Percentiles rank a stretch among this genome's conserved stretches.
These are phyloP conservation scores for Schrenkiella parvula DNA, from an alignment of 345 rosid genomes.

Conservation along the genomic window DNA sequence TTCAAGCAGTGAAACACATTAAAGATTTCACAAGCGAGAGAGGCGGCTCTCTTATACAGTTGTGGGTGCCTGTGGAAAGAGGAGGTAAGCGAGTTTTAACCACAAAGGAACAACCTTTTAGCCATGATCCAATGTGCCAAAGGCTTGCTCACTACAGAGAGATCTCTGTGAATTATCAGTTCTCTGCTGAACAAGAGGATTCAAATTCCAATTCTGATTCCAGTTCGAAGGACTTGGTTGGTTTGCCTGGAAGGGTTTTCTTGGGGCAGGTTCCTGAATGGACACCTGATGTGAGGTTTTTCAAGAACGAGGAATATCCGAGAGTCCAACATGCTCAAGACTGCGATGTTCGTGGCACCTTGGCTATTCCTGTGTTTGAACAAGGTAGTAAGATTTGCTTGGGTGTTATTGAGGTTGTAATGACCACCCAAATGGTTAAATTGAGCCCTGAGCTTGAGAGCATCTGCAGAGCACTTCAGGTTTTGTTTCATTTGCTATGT, in stretches of 20 bases:
- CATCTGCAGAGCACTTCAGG: slow-evolving; percentile 92
- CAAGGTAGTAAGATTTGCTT: slow-evolving; percentile 77
- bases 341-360: slow-evolving; percentile 72
- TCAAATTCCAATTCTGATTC: slow-evolving; percentile 18
- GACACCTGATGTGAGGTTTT: slow-evolving; percentile 93
- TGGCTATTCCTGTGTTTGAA: slow-evolving; percentile 93
- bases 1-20: slow-evolving; percentile 59
- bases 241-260: slow-evolving; percentile 87
- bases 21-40: slow-evolving; percentile 56
- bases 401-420: slow-evolving; percentile 93
- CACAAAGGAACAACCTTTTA: slow-evolving; percentile 68
- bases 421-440: slow-evolving; percentile 60
- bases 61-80: slow-evolving; percentile 82
- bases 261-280: slow-evolving; percentile 84
- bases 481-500: slow-evolving; percentile 24
- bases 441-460: slow-evolving; percentile 70
- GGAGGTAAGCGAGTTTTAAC: slow-evolving; percentile 60
- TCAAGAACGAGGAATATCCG: slow-evolving; percentile 76
- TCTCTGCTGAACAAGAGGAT: slow-evolving; percentile 56
- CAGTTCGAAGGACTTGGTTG: slow-evolving; percentile 47
- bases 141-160: slow-evolving; percentile 71
- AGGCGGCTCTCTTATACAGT: slow-evolving; percentile 76
- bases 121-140: slow-evolving; percentile 52
- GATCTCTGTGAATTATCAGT: slow-evolving; percentile 68
- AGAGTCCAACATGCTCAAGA: slow-evolving; percentile 71